A percentile compares a stretch with the other conserved stretches of the same genome.
Evolutionary conservation across 805 yeast genomes (phyloP).

Genomic region (Schizosaccharomyces japonicus): DNA sequence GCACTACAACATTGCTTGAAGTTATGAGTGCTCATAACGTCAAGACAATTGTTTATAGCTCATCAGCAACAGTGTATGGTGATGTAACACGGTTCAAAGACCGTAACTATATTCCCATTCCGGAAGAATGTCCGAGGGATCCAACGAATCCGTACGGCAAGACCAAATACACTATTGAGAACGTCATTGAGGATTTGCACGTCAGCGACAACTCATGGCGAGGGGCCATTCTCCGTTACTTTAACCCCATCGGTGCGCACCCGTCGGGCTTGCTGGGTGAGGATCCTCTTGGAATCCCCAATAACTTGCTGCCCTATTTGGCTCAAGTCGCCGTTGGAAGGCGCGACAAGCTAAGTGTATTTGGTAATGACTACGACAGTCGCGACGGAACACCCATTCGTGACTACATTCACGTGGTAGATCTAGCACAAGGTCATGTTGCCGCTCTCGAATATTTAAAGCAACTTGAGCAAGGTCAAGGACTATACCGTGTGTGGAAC

Average conservation of each 20-base stretch:
- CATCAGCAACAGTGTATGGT: constrained; percentile 68
- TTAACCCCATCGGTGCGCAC: constrained; percentile 72
- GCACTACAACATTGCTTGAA: constrained; percentile 35
- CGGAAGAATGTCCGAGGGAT: constrained; percentile 50
- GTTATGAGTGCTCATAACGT: constrained; percentile 27
- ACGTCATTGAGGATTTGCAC: constrained; percentile 31
- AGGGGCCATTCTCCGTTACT: constrained; percentile 46
- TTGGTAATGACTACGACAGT: constrained; percentile 47
- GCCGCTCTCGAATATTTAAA: constrained; percentile 41
- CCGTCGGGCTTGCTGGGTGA: constrained; percentile 63
- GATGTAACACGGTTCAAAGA: constrained; percentile 49
- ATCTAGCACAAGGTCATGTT: constrained; percentile 53
- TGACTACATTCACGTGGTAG: constrained; percentile 63
- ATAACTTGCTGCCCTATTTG: constrained; percentile 48
- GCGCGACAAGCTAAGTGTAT: constrained; percentile 38
- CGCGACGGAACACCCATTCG: constrained; percentile 55
- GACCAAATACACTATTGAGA: constrained; percentile 44
- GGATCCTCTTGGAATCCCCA: constrained; percentile 57
- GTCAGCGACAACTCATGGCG: constrained; percentile 18
- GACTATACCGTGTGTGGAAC: constrained; percentile 44
- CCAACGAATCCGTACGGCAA: constrained; percentile 61
- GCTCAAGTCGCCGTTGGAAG: constrained; percentile 61
- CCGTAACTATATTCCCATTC: constrained; percentile 40
- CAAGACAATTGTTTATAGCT: constrained; percentile 39
- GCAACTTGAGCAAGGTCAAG: constrained; percentile 17